These are phyloP conservation scores for Phytophthora pseudosyringae DNA, from an alignment of 352 stramenopile genomes.

Conservation along the genomic window DNA sequence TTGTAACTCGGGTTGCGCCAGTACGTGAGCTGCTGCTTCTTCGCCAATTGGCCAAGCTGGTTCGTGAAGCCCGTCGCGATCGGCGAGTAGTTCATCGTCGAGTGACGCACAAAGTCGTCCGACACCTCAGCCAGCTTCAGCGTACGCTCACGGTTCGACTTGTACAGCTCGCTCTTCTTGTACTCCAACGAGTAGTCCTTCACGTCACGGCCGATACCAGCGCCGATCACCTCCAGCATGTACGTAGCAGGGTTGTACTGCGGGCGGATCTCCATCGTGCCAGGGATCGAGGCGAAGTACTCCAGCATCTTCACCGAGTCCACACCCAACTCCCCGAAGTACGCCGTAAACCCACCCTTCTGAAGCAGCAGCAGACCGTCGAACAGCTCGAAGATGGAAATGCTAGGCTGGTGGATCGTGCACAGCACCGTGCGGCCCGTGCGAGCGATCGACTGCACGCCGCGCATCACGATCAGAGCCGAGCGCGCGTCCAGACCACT, in stretches of 20 bases:
- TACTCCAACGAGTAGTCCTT: constrained; percentile 64
- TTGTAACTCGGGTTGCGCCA: constrained; percentile 72
- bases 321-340: constrained; percentile 88
- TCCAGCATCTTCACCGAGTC: constrained; percentile 79
- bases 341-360: constrained; percentile 64
- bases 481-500: constrained; percentile 87
- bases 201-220: constrained; percentile 70
- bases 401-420: constrained; percentile 66
- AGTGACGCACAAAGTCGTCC: constrained; percentile 45
- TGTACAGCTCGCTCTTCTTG: constrained; percentile 44
- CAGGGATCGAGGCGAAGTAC: constrained; percentile 85
- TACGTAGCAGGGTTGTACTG: constrained; percentile 92
- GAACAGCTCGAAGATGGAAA: constrained; percentile 94
- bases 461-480: constrained; percentile 88
- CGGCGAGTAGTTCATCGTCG: constrained; percentile 49
- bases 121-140: constrained; percentile 27
- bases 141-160: constrained; percentile 42
- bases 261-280: constrained; percentile 59
- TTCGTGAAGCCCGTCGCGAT: constrained; percentile 55
- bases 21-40: constrained; percentile 55
- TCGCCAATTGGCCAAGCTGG: constrained; percentile 32
- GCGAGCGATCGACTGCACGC: constrained; percentile 82
- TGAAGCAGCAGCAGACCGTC: constrained; percentile 91
- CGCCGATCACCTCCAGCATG: constrained; percentile 90
- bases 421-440: constrained; percentile 88